Conservation (phyloP, 768 basidiomycete species). For the Phylloporus arenicola region DNA sequence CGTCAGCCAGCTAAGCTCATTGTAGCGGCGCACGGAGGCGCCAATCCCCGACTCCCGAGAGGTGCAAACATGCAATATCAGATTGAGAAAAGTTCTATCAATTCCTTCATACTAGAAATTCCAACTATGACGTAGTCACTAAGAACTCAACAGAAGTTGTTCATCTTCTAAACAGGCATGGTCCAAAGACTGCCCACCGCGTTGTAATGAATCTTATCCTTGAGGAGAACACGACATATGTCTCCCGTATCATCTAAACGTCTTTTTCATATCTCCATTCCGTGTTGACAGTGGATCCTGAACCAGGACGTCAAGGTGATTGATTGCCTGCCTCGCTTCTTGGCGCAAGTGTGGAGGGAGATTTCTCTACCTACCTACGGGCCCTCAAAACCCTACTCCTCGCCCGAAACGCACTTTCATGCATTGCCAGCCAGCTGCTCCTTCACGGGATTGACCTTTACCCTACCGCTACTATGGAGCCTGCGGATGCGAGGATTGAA, state of each 20-base stretch:
- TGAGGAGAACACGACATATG: too few relatives aligned
- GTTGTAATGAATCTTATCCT: too few relatives aligned
- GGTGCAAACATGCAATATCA: too few relatives aligned
- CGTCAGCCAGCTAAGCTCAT: too few relatives aligned
- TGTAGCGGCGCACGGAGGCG: too few relatives aligned
- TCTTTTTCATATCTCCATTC: constrained; percentile 55
- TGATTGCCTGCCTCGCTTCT: constrained; percentile 49
- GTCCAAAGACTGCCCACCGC: too few relatives aligned
- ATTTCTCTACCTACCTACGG: constrained; percentile 53
- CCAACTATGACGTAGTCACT: too few relatives aligned
- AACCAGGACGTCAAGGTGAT: constrained; percentile 66
- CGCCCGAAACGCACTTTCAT: constrained; percentile 61
- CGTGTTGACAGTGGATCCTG: constrained; percentile 57
- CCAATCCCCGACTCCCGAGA: too few relatives aligned
- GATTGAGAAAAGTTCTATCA: too few relatives aligned
- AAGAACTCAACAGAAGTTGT: too few relatives aligned
- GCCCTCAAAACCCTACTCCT: constrained; percentile 62
- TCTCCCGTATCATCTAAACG: constrained; percentile 3
- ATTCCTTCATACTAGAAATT: too few relatives aligned
- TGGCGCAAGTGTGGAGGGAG: constrained; percentile 67
- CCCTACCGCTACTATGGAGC: constrained; percentile 39
- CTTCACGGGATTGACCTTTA: constrained; percentile 62
- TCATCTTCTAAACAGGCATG: too few relatives aligned
- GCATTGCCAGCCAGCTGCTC: constrained; percentile 61
- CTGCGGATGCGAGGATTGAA: constrained; percentile 5